Evolutionary conservation across 805 yeast species (phyloP).

Genomic region (Pichia insulana): DNA sequence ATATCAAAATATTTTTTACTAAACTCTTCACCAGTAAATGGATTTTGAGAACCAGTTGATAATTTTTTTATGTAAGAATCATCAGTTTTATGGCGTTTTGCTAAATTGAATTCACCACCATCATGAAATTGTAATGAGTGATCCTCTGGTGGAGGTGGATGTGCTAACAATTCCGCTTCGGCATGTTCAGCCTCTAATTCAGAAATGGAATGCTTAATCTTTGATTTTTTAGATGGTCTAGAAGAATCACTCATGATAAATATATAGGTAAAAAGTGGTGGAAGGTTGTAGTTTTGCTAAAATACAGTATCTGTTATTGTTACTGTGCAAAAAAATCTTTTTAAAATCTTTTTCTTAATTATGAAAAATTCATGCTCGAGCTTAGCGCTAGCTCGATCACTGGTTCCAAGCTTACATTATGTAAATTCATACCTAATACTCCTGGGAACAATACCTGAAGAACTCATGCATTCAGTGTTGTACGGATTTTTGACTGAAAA

Average conservation of each 20-base stretch:
- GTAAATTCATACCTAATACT: too few species aligned
- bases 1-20: conserved; percentile 68
- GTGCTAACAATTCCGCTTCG: conserved; percentile 41
- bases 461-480: too few species aligned
- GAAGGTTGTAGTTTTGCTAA: too few species aligned
- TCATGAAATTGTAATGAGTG: conserved; percentile 45
- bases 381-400: too few species aligned
- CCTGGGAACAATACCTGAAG: too few species aligned
- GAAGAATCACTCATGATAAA: conserved; percentile 19
- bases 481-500: too few species aligned
- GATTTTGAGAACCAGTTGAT: conserved; percentile 55
- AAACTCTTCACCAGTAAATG: conserved; percentile 67
- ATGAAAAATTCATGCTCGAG: too few species aligned
- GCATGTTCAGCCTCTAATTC: conserved; percentile 62
- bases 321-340: too few species aligned
- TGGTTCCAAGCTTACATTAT: too few species aligned
- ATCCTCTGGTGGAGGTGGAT: conserved; percentile 35
- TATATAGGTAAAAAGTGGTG: too few species aligned
- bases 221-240: conserved; percentile 42
- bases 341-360: too few species aligned
- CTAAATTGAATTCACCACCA: conserved; percentile 52
- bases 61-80: conserved; percentile 50
- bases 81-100: conserved; percentile 56
- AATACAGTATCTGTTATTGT: too few species aligned
- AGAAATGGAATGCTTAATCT: conserved; percentile 44